Evolutionary conservation across 192 early-diverging fungal species (phyloP).

Genomic region (Backusella westeae): DNA sequence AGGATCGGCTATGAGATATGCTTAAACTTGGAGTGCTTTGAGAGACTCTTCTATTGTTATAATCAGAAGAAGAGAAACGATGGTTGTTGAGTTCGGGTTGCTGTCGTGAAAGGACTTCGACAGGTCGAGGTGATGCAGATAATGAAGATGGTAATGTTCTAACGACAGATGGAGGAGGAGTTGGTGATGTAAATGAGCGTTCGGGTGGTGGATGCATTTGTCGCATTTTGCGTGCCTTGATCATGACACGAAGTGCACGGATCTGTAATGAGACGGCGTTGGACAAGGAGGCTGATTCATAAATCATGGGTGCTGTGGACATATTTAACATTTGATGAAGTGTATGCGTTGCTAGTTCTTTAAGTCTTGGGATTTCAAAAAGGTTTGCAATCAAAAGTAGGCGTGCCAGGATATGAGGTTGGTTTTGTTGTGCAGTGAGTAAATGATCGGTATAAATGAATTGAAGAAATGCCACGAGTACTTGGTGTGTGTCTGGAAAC

Average conservation of each 20-base stretch:
- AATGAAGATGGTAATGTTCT: background rate
- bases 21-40: background rate
- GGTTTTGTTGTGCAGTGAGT: slow-evolving; percentile 61
- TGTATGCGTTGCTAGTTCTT: slow-evolving; percentile 51
- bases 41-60: background rate
- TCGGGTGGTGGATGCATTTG: slow-evolving; percentile 5
- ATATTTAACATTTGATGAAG: slow-evolving; percentile 62
- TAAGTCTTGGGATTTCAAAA: slow-evolving; percentile 57
- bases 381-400: slow-evolving; percentile 58
- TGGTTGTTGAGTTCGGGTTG: background rate
- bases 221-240: slow-evolving; percentile 52
- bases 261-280: slow-evolving; percentile 63
- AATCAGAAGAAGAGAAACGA: background rate
- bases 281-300: slow-evolving; percentile 62
- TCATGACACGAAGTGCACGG: slow-evolving; percentile 51
- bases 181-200: background rate
- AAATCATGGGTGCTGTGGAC: slow-evolving; percentile 61
- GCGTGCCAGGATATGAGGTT: slow-evolving; percentile 60
- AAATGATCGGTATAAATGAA: slow-evolving; percentile 68
- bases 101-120: background rate
- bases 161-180: background rate
- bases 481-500: slow-evolving; percentile 47
- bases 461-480: slow-evolving; percentile 63
- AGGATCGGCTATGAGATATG: background rate
- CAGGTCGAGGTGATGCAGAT: background rate